Conservation (phyloP, 2,329 filamentous ascomycete species). For the Pezicula neosporulosa region DNA sequence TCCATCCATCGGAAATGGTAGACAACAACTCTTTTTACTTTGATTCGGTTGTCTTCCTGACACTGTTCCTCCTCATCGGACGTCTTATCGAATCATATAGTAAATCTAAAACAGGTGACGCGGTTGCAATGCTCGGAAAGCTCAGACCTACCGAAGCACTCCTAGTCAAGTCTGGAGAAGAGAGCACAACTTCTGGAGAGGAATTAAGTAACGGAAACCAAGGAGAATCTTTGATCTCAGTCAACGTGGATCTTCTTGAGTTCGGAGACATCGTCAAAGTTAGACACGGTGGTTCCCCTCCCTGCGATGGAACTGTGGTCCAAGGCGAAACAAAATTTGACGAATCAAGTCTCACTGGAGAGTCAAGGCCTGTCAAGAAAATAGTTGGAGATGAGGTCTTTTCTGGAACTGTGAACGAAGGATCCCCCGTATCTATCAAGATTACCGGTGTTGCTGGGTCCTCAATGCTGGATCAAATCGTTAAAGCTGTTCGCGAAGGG, state of each 20-base stretch:
- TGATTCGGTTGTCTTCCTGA: conserved; percentile 89
- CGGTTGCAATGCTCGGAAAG: conserved; percentile 74
- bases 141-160: conserved; percentile 75
- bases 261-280: conserved; percentile 72
- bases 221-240: conserved; percentile 10
- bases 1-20: conserved; percentile 32
- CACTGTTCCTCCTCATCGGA: conserved; percentile 75
- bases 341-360: conserved; percentile 85
- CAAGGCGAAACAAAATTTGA: conserved; percentile 69
- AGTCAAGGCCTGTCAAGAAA: conserved; percentile 67
- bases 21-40: conserved; percentile 67
- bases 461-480: conserved; percentile 79
- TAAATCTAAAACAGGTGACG: conserved; percentile 86
- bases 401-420: conserved; percentile 73
- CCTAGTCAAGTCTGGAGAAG: conserved; percentile 43
- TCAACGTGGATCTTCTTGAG: conserved; percentile 58
- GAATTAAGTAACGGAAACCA: not conserved
- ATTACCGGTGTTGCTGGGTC: conserved; percentile 63
- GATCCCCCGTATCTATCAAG: conserved; percentile 55
- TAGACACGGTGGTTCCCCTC: conserved; percentile 76
- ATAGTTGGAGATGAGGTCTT: conserved; percentile 59
- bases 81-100: conserved; percentile 84
- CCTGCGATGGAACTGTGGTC: conserved; percentile 72
- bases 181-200: conserved; percentile 1
- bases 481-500: conserved; percentile 72